Base-by-base conservation (phyloP, 2,329 filamentous ascomycete species). In the Ascochyta viciae-villosae region DNA sequence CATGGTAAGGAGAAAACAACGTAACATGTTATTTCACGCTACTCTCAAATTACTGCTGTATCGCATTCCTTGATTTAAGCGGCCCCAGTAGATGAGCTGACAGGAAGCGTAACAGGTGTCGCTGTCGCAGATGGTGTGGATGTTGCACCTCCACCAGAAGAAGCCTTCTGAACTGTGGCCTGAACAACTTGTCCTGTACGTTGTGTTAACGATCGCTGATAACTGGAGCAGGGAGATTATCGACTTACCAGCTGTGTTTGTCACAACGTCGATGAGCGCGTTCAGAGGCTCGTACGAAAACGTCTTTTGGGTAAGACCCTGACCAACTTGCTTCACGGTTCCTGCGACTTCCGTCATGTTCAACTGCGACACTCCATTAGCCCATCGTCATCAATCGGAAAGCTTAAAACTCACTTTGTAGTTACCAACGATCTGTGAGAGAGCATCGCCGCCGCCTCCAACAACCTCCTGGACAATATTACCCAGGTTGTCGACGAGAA, bases 381-480 rank as follows among this genome's bases (percentile, higher is more conserved):
- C 10, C 19, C 34, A n/a, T 3, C 23, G 24, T 10, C 5, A 3
- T 40, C 8, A 31, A 45, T 24, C 33, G n/a, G 7, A 22, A 7
- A 24, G n/a, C 7, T 23, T n/a, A 5, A 7, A 5, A 39, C 53
- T 24, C 51, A 67, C 68, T 63, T 80, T 66, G 68, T 80, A 87
- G 64, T 85, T 83, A 46, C 85, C 85, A 6, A 87, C 83, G 55
- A 87, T 86, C 19, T 74, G 76, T 53, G 78, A 81, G 0, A 85
- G 72, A 3, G 78, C 65, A 27, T 73, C 73, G 3, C 77, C 79
- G 0, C 78, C 82, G 1, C 72, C 74, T 22, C 80, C 81, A 0
- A 77, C 77, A 0, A 86, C 83, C 63, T 87, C 81, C 64, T 87
- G 84, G 1, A 87, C 83, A 58, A 87, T 87, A 62, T 87, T 87